Evolutionary conservation across 2,329 filamentous ascomycete genomes (phyloP).

Genomic region (Trichoderma sp.): DNA sequence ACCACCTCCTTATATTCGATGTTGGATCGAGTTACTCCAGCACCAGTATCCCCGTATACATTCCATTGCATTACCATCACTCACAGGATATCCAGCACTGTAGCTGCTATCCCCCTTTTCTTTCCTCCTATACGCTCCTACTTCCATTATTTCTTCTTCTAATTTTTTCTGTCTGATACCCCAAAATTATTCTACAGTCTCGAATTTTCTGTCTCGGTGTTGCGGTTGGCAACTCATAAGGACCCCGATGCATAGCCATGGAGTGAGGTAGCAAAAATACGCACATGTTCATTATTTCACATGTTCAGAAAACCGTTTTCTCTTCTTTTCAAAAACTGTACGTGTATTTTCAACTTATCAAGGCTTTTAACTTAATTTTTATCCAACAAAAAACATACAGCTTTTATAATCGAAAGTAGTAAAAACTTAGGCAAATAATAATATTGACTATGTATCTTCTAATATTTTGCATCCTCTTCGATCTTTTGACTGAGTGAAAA

Average conservation of each 20-base stretch:
- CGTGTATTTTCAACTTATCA: background rate
- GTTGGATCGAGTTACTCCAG: background rate
- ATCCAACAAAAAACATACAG: background rate
- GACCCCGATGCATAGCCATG: slow-evolving; percentile 27
- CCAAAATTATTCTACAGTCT: slow-evolving; percentile 8
- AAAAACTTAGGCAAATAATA: background rate
- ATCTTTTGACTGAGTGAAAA: background rate
- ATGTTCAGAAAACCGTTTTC: background rate
- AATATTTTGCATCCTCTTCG: background rate
- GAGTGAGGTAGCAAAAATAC: slow-evolving; percentile 25
- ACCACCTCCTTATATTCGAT: background rate
- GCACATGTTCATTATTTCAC: slow-evolving; percentile 20
- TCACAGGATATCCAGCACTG: background rate
- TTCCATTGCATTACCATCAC: background rate
- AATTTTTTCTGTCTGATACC: slow-evolving; percentile 20
- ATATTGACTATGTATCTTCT: background rate
- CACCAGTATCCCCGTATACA: background rate
- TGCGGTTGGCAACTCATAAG: background rate
- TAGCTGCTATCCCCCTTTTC: background rate
- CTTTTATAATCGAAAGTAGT: background rate
- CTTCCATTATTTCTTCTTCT: background rate
- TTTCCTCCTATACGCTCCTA: background rate
- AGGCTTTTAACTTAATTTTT: background rate
- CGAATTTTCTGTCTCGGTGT: slow-evolving; percentile 5
- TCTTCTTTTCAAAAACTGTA: background rate